phyloP scores from a whole-genome alignment of 805 yeast genomes.

The Lachancea lanzarotensis region DNA sequence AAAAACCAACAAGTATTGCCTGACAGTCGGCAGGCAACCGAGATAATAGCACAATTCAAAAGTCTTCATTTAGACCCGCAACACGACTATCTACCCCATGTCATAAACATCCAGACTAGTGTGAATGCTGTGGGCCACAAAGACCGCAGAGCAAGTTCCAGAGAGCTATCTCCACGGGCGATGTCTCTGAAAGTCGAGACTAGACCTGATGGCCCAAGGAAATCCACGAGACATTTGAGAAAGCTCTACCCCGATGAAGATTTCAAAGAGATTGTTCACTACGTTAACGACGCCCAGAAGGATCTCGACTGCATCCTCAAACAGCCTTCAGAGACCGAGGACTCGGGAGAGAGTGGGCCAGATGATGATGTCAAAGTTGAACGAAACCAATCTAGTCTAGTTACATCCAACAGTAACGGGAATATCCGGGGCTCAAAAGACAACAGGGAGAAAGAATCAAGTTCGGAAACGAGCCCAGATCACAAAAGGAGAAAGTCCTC shows the following conservation, averaged over 20 bases:
- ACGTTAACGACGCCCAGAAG: constrained; percentile 26
- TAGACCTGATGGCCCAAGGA: background rate
- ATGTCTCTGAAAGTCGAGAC: background rate
- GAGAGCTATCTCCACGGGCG: constrained; percentile 6
- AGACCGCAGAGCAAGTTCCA: constrained; percentile 3
- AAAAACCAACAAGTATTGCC: constrained; percentile 51
- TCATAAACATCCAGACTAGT: constrained; percentile 24
- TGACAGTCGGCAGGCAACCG: constrained; percentile 22
- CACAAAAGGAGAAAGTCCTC: constrained; percentile 15
- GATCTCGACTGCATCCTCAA: constrained; percentile 19
- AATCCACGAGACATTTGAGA: constrained; percentile 19
- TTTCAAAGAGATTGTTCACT: constrained; percentile 23
- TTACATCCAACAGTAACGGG: background rate
- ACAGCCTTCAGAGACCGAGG: constrained; percentile 15
- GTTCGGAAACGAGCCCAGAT: background rate
- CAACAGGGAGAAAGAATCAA: background rate
- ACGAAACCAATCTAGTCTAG: background rate
- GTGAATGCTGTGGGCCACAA: constrained; percentile 9
- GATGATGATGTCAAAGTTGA: background rate
- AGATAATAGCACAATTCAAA: constrained; percentile 24
- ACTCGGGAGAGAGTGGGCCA: constrained; percentile 4
- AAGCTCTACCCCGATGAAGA: constrained; percentile 25
- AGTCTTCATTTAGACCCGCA: constrained; percentile 22
- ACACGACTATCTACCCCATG: constrained; percentile 25
- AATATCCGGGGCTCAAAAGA: background rate